Conservation (phyloP, 257 asterid species). For the Solanum pinnatisectum region DNA sequence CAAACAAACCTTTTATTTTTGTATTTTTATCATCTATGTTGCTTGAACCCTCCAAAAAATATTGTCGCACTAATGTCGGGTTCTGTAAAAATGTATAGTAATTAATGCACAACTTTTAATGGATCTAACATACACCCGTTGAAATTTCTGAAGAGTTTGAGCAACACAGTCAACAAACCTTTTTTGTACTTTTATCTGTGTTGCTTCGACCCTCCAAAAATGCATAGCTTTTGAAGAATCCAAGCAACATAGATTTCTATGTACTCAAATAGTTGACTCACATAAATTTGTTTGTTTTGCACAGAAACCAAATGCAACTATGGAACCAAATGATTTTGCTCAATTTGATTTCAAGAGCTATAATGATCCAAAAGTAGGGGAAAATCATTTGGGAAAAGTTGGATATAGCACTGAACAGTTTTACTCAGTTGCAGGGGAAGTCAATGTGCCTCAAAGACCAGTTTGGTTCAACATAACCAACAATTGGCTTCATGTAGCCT, state of each 20-base stretch:
- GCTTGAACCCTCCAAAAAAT: not conserved
- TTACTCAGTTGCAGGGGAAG: slow-evolving; percentile 33
- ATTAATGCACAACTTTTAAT: not conserved
- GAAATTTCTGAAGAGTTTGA: not conserved
- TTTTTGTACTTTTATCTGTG: not conserved
- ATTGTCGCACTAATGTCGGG: too few species aligned
- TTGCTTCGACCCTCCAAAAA: not conserved
- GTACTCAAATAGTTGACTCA: not conserved
- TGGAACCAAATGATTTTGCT: slow-evolving; percentile 28
- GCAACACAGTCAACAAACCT: not conserved
- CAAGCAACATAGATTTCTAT: not conserved
- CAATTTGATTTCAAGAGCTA: slow-evolving; percentile 26
- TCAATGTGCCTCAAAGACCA: slow-evolving; percentile 13
- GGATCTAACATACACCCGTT: not conserved
- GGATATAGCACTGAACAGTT: slow-evolving; percentile 39
- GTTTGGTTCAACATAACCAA: slow-evolving; percentile 35
- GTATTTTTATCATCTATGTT: not conserved
- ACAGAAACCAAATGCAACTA: slow-evolving; percentile 37
- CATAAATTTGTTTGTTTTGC: not conserved
- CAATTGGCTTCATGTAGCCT: slow-evolving; percentile 36
- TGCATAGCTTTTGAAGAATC: not conserved
- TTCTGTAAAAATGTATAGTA: not conserved
- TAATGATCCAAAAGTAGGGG: slow-evolving; percentile 34
- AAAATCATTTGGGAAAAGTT: slow-evolving; percentile 31
- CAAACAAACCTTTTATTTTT: not conserved